Conservation (phyloP, 2,329 filamentous ascomycete species). For the Alternaria panax region DNA sequence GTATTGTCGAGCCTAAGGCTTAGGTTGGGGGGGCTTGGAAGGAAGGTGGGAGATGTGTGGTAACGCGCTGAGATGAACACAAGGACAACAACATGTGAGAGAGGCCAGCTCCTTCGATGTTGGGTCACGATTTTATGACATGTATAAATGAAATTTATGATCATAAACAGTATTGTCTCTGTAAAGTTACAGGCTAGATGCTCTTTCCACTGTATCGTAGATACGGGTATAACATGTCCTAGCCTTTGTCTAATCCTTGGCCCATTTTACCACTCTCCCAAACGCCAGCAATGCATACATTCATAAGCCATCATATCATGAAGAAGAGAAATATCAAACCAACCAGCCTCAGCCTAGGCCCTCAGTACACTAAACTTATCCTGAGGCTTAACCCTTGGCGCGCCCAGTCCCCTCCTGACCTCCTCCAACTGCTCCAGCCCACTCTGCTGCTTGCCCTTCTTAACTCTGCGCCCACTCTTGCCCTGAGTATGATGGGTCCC, state of each 20-base stretch:
- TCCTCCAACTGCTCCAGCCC: slow-evolving; percentile 92
- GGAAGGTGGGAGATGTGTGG: too few species aligned
- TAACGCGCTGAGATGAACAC: too few species aligned
- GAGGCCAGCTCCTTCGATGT: too few species aligned
- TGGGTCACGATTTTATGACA: neutral
- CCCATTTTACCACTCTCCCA: neutral
- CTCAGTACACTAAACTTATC: slow-evolving; percentile 16
- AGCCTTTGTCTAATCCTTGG: neutral
- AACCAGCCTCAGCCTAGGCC: neutral
- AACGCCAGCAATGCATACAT: slow-evolving; percentile 9
- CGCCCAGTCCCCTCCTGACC: slow-evolving; percentile 79
- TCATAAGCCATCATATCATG: neutral
- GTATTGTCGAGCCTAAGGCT: slow-evolving; percentile 19
- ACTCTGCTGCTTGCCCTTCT: slow-evolving; percentile 80
- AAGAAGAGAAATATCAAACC: neutral
- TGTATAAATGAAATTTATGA: neutral
- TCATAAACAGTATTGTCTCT: neutral
- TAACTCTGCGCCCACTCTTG: slow-evolving; percentile 66
- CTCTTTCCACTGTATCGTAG: neutral
- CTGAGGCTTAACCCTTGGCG: slow-evolving; percentile 61
- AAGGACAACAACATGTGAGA: too few species aligned
- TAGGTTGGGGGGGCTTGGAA: too few species aligned
- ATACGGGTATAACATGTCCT: neutral
- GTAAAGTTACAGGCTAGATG: neutral
- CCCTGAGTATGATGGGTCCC: slow-evolving; percentile 74